Evolutionary conservation across 164 flowering plant species (phyloP).

Genomic region (Berberis thunbergii): DNA sequence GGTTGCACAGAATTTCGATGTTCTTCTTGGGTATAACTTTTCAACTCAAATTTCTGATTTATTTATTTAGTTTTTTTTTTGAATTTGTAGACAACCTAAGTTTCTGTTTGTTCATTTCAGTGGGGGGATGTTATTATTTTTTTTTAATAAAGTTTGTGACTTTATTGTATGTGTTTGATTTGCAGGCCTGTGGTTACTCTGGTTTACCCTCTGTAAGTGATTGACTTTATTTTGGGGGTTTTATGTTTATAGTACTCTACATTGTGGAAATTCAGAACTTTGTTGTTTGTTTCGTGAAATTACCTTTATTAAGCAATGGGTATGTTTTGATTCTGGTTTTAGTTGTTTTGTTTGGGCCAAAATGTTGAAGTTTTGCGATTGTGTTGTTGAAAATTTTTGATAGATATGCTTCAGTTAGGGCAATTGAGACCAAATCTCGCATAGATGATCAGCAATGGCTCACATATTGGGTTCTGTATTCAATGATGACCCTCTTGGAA

Average conservation of each 20-base stretch:
- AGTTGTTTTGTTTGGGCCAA: neutral
- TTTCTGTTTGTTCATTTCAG: too few relatives aligned
- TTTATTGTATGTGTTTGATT: neutral
- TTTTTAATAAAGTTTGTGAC: too few relatives aligned
- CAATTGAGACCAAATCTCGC: slow-evolving; percentile 70
- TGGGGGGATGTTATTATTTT: too few relatives aligned
- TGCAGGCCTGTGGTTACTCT: slow-evolving; percentile 83
- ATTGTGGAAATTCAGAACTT: neutral
- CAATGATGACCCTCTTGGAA: slow-evolving; percentile 76
- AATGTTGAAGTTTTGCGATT: neutral
- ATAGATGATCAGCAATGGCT: slow-evolving; percentile 89
- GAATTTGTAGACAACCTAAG: too few relatives aligned
- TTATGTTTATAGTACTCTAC: neutral
- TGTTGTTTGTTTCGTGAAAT: neutral
- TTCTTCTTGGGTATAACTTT: too few relatives aligned
- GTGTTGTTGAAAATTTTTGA: neutral
- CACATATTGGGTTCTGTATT: slow-evolving; percentile 28
- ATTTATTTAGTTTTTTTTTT: too few relatives aligned
- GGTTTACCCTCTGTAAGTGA: slow-evolving; percentile 83
- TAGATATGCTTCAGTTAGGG: slow-evolving; percentile 84
- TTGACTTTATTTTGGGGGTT: neutral
- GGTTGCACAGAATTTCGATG: too few relatives aligned
- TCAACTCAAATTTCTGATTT: too few relatives aligned
- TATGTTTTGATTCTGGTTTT: neutral
- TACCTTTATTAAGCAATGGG: neutral